Conservation (phyloP, 225 moss, liverwort and hornwort genomes). For the Sphagnum contortum region DNA sequence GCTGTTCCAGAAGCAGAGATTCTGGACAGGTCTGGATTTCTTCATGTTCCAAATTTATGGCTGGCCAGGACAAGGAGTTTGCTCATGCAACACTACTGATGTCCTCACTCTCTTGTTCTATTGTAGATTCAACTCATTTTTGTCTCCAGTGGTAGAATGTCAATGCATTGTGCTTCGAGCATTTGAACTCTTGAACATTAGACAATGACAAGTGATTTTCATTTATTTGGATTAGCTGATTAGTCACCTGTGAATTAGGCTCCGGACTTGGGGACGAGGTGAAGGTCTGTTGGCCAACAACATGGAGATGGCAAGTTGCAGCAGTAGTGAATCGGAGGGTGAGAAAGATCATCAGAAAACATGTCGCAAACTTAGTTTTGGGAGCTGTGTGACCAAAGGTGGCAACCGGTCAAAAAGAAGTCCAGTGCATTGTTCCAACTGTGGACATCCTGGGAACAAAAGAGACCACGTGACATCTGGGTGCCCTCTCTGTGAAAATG, state of each 20-base stretch:
- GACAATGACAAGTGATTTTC: too few relatives aligned
- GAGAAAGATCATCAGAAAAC: background rate
- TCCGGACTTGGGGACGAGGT: slow-evolving; percentile 38
- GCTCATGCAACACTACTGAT: background rate
- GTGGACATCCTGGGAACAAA: slow-evolving; percentile 47
- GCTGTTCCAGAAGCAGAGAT: slow-evolving; percentile 22
- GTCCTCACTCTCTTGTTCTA: too few relatives aligned
- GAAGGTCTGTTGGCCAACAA: slow-evolving; percentile 12
- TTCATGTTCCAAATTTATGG: background rate
- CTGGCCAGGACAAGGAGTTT: background rate
- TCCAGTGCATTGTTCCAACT: slow-evolving; percentile 29
- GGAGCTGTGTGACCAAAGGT: too few relatives aligned
- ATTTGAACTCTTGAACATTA: too few relatives aligned
- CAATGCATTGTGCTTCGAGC: too few relatives aligned
- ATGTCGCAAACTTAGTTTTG: background rate
- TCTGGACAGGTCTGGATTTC: slow-evolving; percentile 17
- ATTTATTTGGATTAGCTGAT: too few relatives aligned
- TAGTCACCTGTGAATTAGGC: slow-evolving; percentile 4
- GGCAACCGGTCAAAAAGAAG: slow-evolving; percentile 1
- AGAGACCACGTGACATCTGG: slow-evolving; percentile 16
- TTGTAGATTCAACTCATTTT: too few relatives aligned
- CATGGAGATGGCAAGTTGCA: background rate
- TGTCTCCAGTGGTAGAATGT: too few relatives aligned
- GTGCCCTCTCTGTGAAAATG: slow-evolving; percentile 15
- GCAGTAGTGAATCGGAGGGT: background rate